Evolutionary conservation across 73 alveolate species (phyloP), one percentile per base, ranked within the genome.

Genomic region (Uronychia setigera): DNA sequence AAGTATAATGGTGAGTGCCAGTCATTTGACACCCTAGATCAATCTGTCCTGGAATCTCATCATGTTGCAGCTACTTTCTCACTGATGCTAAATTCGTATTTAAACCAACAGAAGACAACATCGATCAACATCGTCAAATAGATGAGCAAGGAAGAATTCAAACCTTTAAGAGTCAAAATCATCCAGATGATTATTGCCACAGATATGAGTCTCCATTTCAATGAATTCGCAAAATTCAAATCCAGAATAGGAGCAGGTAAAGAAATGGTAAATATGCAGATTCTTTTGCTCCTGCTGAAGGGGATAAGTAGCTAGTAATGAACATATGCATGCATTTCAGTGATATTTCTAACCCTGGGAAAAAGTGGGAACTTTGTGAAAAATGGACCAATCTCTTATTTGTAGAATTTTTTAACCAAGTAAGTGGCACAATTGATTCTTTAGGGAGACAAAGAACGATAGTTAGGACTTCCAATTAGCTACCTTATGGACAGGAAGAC

Each of bases 381-480:
- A 58, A 85, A 59, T 97, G 99, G 99, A 94, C 99, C 27, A 88
- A 92, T 81, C 86, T 85, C 31, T 92, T 97, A 27, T 78, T 92
- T 86, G 91, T 79, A 25, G 99, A 97, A 89, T 95, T 97, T 91
- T 97, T 92, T 80, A 60, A 46, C 31, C 60, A 58, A 57, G 33
- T 82, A 92, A 77, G 5, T 46, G 67, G 67, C n/a, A n/a, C n/a
- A 46, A 19, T 5, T 46, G 67, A 46, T 74, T 59, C 76, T 31
- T 32, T 95, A 97, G 83, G 99, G 99, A 31, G 99, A 97, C 81
- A 83, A 84, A 85, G 99, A 89, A 78, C 76, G 96, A 81, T 86
- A 58, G 28, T 26, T 33, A 60, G 97, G 96, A 25, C 60, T 94
- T 28, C 96, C 98, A 9, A 89, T 95, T 25, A 81, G 95, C 29